Conservation (phyloP, 2,329 filamentous ascomycete species). For the Fusarium sp. region DNA sequence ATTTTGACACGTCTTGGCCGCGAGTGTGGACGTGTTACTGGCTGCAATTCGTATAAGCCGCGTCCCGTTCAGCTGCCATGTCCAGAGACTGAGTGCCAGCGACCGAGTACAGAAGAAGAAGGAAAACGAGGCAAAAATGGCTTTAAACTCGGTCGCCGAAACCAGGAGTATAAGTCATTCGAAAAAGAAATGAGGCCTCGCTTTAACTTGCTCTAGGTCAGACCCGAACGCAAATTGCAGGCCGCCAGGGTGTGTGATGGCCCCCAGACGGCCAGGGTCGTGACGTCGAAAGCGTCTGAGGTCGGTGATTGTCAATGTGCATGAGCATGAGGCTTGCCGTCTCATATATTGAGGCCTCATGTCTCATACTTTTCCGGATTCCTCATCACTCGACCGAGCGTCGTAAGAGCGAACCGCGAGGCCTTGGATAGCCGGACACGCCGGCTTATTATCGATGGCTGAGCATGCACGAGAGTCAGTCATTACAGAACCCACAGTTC, state of each 20-base stretch:
- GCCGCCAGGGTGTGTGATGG: background rate
- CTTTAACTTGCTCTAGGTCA: background rate
- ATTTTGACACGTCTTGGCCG: background rate
- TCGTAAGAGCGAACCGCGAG: background rate
- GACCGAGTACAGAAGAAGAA: background rate
- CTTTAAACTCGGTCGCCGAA: background rate
- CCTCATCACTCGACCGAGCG: background rate
- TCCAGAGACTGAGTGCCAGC: background rate
- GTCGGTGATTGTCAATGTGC: background rate
- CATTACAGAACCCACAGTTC: background rate
- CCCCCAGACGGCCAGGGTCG: background rate
- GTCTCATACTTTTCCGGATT: background rate
- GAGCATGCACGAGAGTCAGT: background rate
- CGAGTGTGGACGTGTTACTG: background rate
- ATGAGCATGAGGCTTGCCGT: background rate
- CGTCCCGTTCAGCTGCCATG: background rate
- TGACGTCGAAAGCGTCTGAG: background rate
- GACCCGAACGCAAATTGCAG: background rate
- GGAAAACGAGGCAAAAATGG: background rate
- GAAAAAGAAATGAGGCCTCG: background rate
- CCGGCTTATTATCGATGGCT: background rate
- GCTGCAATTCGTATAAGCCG: background rate
- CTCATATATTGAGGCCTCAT: background rate
- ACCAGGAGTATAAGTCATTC: background rate
- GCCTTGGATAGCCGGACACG: background rate